phyloP scores from a whole-genome alignment of 345 rosid species.

The Hibiscus syriacus region DNA sequence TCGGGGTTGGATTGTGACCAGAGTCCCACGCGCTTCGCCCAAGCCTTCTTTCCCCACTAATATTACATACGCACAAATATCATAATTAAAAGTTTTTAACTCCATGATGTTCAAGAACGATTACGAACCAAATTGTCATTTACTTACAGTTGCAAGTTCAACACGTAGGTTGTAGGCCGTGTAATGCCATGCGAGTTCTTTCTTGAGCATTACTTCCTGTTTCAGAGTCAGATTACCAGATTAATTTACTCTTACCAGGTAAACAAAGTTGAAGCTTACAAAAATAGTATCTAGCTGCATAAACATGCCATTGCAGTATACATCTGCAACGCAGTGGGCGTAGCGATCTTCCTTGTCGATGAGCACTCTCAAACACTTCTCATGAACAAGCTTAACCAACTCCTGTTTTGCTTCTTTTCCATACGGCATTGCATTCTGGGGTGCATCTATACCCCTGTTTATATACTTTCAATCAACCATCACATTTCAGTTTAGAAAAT shows the following conservation, averaged over 20 bases:
- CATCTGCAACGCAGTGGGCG: constrained; percentile 62
- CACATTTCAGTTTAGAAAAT: background rate
- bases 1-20: constrained; percentile 78
- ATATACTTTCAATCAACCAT: constrained; percentile 7
- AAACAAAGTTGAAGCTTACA: background rate
- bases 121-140: background rate
- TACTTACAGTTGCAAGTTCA: constrained; percentile 47
- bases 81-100: background rate
- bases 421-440: constrained; percentile 63
- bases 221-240: background rate
- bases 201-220: constrained; percentile 75
- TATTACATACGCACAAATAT: background rate
- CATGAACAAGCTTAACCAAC: constrained; percentile 49
- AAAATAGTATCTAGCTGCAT: constrained; percentile 44
- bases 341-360: constrained; percentile 35
- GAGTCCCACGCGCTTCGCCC: constrained; percentile 52
- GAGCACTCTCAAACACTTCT: constrained; percentile 34
- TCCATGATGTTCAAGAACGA: background rate
- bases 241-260: background rate
- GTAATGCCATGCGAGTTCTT: constrained; percentile 84
- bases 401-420: constrained; percentile 72
- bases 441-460: constrained; percentile 86
- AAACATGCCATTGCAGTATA: constrained; percentile 64
- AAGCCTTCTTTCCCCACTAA: constrained; percentile 32
- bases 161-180: constrained; percentile 50